Base-by-base conservation (phyloP, 495 filamentous ascomycete species). In the Penicillium paxilli region DNA sequence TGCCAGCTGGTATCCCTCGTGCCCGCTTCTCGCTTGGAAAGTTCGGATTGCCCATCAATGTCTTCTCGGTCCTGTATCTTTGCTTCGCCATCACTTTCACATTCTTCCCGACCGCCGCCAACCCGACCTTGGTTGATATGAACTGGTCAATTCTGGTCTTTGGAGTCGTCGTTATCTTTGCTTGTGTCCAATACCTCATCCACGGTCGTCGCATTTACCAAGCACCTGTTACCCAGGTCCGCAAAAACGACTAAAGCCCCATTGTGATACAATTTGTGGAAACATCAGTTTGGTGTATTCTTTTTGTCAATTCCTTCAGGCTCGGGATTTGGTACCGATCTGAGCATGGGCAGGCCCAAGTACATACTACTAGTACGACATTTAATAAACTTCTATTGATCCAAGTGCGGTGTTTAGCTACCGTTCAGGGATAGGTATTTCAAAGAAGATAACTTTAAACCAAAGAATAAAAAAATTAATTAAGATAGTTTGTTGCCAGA, bases 91-190 rank as follows among this genome's bases (percentile, higher is more conserved):
- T 73, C 16, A 68, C 77, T 32, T 79, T 77, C 51, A 78, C 73
- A 35, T 79, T 78, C 52, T 80, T 75, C 72, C 77, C 77, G 0
- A 70, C 67, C 1, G 50, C 65, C 0, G 66, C 58, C 26, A 49
- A 67, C 38, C 67, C 68, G 4, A 70, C 64, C 2, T 63, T 61
- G 0, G 51, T 58, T 16, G 54, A 55, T 30, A 78, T 80, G 76
- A 79, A 80, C 51, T 76, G 69, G 55, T 73, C 69, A 6, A 66
- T 69, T 17, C 49, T 69, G 3, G 75, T 80, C 45, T 69, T 73
- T 20, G 76, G 75, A 4, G 63, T 61, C 10, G 70, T 74, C n/a
- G 59, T 79, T 1, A 70, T 80, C 21, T 73, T 74, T 48, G 66
- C 73, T 2, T 42, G 74, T 26, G 24, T 71, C 8, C 74, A 77